These are phyloP conservation scores for Hypoxylon subgilvum DNA, from an alignment of 495 filamentous ascomycete species.

Conservation along the genomic window DNA sequence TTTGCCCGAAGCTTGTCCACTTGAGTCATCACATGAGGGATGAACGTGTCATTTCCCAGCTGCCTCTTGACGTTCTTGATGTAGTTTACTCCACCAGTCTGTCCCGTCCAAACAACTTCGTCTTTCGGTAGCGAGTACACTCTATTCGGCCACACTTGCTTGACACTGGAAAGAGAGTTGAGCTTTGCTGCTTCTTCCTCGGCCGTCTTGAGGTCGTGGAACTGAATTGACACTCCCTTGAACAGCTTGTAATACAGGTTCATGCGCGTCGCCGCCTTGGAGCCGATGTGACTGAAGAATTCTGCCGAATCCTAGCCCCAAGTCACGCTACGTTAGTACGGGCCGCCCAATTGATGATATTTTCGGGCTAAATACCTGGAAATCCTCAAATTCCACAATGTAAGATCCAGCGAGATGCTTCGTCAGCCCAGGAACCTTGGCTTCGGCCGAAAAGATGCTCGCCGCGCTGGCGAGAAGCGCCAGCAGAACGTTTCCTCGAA, in stretches of 20 bases:
- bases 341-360: not conserved
- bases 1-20: conserved; percentile 55
- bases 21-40: conserved; percentile 55
- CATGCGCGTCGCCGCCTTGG: conserved; percentile 51
- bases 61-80: conserved; percentile 42
- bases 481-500: conserved; percentile 38
- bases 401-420: conserved; percentile 50
- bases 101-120: conserved; percentile 53
- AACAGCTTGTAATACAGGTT: conserved; percentile 55
- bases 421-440: conserved; percentile 22
- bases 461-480: conserved; percentile 45
- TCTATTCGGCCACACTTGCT: conserved; percentile 54
- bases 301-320: conserved; percentile 46
- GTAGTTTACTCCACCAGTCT: conserved; percentile 34
- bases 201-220: conserved; percentile 49
- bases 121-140: conserved; percentile 51
- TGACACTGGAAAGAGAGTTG: conserved; percentile 49
- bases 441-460: conserved; percentile 37
- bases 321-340: conserved; percentile 20
- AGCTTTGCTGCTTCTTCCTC: conserved; percentile 49
- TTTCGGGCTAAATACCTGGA: conserved; percentile 44
- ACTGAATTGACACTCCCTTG: conserved; percentile 56
- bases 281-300: conserved; percentile 46
- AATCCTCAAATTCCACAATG: conserved; percentile 57
- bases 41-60: conserved; percentile 47